Evolutionary conservation across 306 rosid species (phyloP).

Genomic region (Cucumis melo): DNA sequence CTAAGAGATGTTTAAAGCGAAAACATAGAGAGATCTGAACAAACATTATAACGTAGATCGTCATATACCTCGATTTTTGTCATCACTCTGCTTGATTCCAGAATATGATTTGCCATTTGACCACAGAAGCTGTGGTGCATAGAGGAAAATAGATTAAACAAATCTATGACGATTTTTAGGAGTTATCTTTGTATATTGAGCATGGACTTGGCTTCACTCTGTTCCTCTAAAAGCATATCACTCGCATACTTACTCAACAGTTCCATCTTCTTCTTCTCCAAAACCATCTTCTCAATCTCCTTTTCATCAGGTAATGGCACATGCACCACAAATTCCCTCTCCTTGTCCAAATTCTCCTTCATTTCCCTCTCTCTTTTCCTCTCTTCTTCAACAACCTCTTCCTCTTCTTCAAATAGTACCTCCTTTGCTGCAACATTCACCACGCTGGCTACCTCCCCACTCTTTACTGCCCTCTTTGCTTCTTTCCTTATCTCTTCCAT

Average conservation of each 20-base stretch:
- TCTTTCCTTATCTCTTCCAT: constrained; percentile 65
- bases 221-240: constrained; percentile 62
- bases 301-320: constrained; percentile 79
- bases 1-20: background rate
- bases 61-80: background rate
- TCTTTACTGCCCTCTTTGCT: constrained; percentile 70
- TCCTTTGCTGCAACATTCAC: constrained; percentile 35
- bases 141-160: background rate
- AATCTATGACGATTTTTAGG: background rate
- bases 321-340: constrained; percentile 67
- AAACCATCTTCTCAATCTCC: constrained; percentile 90
- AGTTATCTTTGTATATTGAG: constrained; percentile 32
- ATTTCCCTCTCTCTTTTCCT: constrained; percentile 31
- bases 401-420: constrained; percentile 64
- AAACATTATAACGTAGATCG: background rate
- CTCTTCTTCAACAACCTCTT: constrained; percentile 76
- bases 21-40: background rate
- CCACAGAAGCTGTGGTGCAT: background rate
- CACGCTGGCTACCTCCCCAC: constrained; percentile 59
- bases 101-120: background rate
- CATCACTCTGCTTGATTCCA: background rate
- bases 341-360: constrained; percentile 30
- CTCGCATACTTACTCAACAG: constrained; percentile 56
- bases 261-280: constrained; percentile 89
- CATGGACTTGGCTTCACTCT: constrained; percentile 59